Conservation (phyloP, 768 basidiomycete genomes). For the Coprinellus aureogranulatus region DNA sequence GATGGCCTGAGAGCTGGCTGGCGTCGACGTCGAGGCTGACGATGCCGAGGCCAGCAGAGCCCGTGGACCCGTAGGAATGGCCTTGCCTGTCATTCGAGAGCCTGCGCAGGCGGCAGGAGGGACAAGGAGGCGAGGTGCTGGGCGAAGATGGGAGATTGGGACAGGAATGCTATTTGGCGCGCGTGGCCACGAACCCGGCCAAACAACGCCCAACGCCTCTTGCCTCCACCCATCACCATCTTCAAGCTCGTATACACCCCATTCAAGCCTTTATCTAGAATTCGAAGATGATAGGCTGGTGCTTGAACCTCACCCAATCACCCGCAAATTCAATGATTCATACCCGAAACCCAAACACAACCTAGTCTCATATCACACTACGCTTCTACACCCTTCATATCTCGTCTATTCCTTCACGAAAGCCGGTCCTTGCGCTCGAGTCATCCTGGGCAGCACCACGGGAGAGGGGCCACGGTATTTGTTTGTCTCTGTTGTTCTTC, state of each 20-base stretch:
- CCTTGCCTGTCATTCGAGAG: slow-evolving; percentile 68
- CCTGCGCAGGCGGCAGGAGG: slow-evolving; percentile 10
- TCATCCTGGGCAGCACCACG: background rate
- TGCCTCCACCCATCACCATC: slow-evolving; percentile 18
- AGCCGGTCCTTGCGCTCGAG: background rate
- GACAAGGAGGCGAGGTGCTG: slow-evolving; percentile 14
- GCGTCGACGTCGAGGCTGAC: slow-evolving; percentile 27
- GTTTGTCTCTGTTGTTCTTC: background rate
- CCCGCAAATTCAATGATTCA: background rate
- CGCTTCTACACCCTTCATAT: background rate
- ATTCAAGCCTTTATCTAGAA: too few relatives aligned
- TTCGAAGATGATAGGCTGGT: too few relatives aligned
- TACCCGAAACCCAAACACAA: too few relatives aligned
- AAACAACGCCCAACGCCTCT: slow-evolving; percentile 28
- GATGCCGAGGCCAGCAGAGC: slow-evolving; percentile 56
- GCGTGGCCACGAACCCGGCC: slow-evolving; percentile 28
- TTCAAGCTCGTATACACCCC: too few relatives aligned
- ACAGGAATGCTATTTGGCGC: slow-evolving; percentile 17
- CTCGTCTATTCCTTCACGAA: background rate
- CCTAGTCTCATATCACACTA: too few relatives aligned
- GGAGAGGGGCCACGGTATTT: background rate
- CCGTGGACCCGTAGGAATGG: slow-evolving; percentile 71
- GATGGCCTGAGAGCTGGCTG: slow-evolving; percentile 21
- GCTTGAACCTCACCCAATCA: background rate
- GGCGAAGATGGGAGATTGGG: slow-evolving; percentile 10